phyloP scores from a whole-genome alignment of 306 rosid species.

The Begonia masoniana region DNA sequence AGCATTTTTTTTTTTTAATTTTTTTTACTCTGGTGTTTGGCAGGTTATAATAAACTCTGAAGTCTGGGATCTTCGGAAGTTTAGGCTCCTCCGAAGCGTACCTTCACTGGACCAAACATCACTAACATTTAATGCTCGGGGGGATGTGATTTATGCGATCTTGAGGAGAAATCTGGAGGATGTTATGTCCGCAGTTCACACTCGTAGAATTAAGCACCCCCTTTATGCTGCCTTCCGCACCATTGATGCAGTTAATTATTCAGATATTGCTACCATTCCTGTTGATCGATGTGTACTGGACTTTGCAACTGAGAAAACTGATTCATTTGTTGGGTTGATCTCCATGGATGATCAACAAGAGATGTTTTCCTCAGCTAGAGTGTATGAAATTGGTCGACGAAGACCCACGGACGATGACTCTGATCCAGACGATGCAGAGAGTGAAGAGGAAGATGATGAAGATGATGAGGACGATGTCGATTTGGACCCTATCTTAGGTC shows the following conservation, averaged over 20 bases:
- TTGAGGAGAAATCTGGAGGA: slow-evolving; percentile 89
- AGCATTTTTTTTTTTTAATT: too few species aligned
- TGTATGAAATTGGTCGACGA: slow-evolving; percentile 87
- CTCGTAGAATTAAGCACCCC: slow-evolving; percentile 76
- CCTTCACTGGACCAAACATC: slow-evolving; percentile 92
- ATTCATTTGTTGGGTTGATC: slow-evolving; percentile 85
- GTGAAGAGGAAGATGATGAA: slow-evolving; percentile 82
- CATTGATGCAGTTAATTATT: slow-evolving; percentile 86
- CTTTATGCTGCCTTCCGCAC: slow-evolving; percentile 92
- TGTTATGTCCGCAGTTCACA: slow-evolving; percentile 81
- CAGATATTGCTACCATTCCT: slow-evolving; percentile 84
- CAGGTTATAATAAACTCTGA: slow-evolving; percentile 97
- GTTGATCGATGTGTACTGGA: slow-evolving; percentile 98
- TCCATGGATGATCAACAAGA: slow-evolving; percentile 95
- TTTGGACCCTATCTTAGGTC: slow-evolving; percentile 49
- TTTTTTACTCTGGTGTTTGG: background rate
- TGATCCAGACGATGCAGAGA: slow-evolving; percentile 95
- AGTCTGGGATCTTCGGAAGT: slow-evolving; percentile 97
- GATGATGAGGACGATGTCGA: slow-evolving; percentile 28
- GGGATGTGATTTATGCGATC: slow-evolving; percentile 95
- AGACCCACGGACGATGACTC: slow-evolving; percentile 93
- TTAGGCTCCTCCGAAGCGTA: slow-evolving; percentile 73
- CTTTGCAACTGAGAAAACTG: slow-evolving; percentile 82
- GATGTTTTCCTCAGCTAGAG: slow-evolving; percentile 83
- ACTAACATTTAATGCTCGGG: slow-evolving; percentile 76